These are phyloP conservation scores for Populus deltoides DNA, from an alignment of 345 rosid genomes.

Conservation along the genomic window DNA sequence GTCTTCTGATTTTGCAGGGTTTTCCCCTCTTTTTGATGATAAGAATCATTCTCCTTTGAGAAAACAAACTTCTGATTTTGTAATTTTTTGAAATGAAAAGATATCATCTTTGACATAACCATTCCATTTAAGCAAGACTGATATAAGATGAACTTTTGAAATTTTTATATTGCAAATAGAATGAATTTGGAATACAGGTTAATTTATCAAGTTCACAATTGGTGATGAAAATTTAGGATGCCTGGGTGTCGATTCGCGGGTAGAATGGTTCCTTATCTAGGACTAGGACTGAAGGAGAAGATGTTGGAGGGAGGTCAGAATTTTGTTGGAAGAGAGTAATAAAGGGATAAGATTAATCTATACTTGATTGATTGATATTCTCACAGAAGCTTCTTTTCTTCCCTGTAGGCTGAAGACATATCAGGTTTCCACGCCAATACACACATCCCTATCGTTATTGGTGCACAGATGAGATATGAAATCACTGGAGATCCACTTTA, in stretches of 20 bases:
- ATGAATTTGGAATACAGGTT: background rate
- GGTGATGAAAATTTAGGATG: too few relatives aligned
- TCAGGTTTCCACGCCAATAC: conserved; percentile 87
- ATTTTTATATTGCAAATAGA: background rate
- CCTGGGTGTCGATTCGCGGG: too few relatives aligned
- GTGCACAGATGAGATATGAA: conserved; percentile 92
- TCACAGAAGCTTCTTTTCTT: conserved; percentile 13
- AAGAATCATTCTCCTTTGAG: background rate
- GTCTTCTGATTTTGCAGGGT: background rate
- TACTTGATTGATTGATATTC: background rate
- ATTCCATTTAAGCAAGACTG: background rate
- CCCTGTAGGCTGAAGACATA: conserved; percentile 75
- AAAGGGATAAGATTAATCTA: too few relatives aligned
- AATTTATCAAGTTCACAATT: background rate
- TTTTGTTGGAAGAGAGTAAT: too few relatives aligned
- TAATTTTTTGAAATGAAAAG: background rate
- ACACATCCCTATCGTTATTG: conserved; percentile 85
- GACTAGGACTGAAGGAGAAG: too few relatives aligned
- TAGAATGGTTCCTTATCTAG: too few relatives aligned
- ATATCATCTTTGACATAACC: background rate
- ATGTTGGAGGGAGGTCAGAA: too few relatives aligned
- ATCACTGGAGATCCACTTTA: conserved; percentile 83
- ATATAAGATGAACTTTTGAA: background rate
- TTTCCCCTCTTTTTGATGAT: background rate
- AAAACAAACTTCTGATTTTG: background rate